Percentiles rank a stretch among this genome's conserved stretches.
phyloP scores from a whole-genome alignment of 129 eudicot genomes.

The Centella asiatica region DNA sequence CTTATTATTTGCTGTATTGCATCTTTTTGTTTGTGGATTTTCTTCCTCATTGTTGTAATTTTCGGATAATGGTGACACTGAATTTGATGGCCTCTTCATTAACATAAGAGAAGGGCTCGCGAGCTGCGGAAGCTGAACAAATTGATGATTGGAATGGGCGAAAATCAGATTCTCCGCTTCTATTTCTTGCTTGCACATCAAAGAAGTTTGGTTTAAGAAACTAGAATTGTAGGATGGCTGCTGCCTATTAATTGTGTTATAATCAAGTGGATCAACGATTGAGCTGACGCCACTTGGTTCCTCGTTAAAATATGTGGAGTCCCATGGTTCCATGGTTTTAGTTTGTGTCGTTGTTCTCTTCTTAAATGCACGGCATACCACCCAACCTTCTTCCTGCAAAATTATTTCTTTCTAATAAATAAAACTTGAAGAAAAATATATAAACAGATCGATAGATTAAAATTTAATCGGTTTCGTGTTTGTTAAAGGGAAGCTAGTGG shows the following conservation, averaged over 20 bases:
- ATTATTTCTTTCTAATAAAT: too few species aligned
- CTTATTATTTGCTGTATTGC: background rate
- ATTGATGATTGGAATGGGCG: conserved; percentile 27
- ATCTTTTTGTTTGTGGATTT: background rate
- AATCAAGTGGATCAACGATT: conserved; percentile 30
- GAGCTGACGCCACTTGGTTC: conserved; percentile 46
- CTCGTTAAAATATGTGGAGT: conserved; percentile 40
- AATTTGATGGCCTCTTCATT: conserved; percentile 32
- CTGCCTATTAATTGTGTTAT: conserved; percentile 35
- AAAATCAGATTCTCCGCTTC: conserved; percentile 33
- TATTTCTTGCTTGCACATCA: conserved; percentile 65
- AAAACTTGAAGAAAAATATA: too few species aligned
- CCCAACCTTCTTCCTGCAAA: conserved; percentile 76
- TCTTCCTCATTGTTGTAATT: conserved; percentile 21
- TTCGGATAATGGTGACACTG: conserved; percentile 19
- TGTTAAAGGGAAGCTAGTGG: too few species aligned
- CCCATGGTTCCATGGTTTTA: conserved; percentile 42
- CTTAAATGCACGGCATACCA: conserved; percentile 57
- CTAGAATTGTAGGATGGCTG: conserved; percentile 25
- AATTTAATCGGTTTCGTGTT: too few species aligned
- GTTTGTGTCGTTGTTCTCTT: conserved; percentile 53
- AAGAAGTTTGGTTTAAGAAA: conserved; percentile 19
- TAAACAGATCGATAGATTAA: too few species aligned
- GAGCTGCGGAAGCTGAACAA: conserved; percentile 73
- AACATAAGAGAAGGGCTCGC: conserved; percentile 53